Conservation (phyloP, 148 eudicot genomes). For the Nyssa sinensis region DNA sequence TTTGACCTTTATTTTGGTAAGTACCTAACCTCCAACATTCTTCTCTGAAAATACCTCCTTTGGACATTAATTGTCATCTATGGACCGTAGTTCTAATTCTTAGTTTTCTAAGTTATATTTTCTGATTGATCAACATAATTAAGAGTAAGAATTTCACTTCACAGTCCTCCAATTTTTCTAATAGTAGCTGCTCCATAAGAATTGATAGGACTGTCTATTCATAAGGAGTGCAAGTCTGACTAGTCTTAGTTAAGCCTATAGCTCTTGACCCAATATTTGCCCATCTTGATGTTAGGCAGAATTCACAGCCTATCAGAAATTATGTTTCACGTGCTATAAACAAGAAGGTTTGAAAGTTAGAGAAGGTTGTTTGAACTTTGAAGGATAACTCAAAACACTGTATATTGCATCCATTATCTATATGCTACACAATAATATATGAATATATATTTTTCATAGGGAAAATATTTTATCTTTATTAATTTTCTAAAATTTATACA, state of each 20-base stretch:
- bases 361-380: neutral
- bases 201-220: neutral
- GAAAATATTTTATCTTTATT: too few relatives aligned
- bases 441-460: neutral
- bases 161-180: neutral
- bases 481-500: too few relatives aligned
- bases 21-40: too few relatives aligned
- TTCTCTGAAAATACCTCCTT: too few relatives aligned
- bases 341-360: neutral
- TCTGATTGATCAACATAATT: too few relatives aligned
- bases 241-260: neutral
- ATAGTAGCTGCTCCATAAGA: too few relatives aligned
- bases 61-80: neutral
- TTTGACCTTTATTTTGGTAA: too few relatives aligned
- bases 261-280: neutral
- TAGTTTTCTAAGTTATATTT: neutral
- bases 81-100: neutral
- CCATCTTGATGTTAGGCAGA: neutral
- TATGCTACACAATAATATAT: too few relatives aligned
- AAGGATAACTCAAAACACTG: neutral
- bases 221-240: neutral
- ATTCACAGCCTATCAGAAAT: neutral
- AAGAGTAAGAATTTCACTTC: neutral
- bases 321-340: too few relatives aligned
- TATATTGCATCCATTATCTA: too few relatives aligned